phyloP scores from a whole-genome alignment of 2,329 filamentous ascomycete species.

The Basipetospora chlamydospora region DNA sequence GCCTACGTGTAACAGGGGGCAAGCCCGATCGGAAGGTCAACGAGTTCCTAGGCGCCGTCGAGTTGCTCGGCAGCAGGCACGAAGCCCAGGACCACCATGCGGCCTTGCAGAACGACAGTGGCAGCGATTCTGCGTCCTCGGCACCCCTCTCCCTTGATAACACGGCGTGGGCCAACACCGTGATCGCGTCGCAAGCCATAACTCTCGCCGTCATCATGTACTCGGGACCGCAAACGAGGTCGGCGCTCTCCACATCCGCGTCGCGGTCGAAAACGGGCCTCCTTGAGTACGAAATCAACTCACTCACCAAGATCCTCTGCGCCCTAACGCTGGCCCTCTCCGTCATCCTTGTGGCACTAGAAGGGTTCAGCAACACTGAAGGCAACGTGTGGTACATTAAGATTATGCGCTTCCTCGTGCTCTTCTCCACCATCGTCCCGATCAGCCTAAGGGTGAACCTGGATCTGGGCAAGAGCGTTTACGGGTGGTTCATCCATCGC shows the following conservation, averaged over 20 bases:
- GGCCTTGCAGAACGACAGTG: conserved; percentile 6
- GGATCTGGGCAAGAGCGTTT: conserved; percentile 93
- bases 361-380: conserved; percentile 58
- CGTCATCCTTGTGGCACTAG: conserved; percentile 71
- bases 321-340: conserved; percentile 76
- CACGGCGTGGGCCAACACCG: conserved; percentile 96
- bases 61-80: conserved; percentile 46
- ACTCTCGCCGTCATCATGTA: conserved; percentile 87
- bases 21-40: conserved; percentile 91
- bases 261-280: conserved; percentile 90
- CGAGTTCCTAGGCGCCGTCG: conserved; percentile 81
- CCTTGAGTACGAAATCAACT: conserved; percentile 93
- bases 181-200: conserved; percentile 82
- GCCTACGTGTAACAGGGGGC: conserved; percentile 61
- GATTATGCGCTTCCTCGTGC: conserved; percentile 92
- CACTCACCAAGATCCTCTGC: conserved; percentile 89
- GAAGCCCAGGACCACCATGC: conserved; percentile 25
- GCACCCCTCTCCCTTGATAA: conserved; percentile 84
- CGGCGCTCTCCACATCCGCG: conserved; percentile 80
- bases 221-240: conserved; percentile 85
- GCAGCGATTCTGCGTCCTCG: conserved; percentile 33
- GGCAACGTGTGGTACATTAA: conserved; percentile 80
- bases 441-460: conserved; percentile 94
- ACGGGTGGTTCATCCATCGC: conserved; percentile 87
- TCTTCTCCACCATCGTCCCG: conserved; percentile 98